These are phyloP conservation scores for Cryptococcus hybrid DNA, from an alignment of 1,284 basidiomycete genomes.

Conservation along the genomic window DNA sequence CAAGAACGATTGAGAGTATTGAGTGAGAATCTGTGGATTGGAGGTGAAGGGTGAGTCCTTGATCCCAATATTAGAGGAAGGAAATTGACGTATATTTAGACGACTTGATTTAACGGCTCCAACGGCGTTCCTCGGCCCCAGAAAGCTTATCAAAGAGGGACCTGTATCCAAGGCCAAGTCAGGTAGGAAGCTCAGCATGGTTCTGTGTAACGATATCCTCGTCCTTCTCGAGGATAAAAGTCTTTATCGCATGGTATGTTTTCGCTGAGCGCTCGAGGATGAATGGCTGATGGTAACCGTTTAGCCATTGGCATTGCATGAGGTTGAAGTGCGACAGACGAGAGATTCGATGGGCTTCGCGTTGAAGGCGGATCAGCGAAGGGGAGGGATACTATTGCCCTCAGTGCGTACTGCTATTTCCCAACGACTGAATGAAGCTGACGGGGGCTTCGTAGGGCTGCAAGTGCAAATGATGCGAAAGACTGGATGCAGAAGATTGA, in stretches of 20 bases:
- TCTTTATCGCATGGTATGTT: slow-evolving; percentile 75
- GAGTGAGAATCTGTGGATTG: slow-evolving; percentile 78
- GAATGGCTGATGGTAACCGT: slow-evolving; percentile 55
- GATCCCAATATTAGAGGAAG: background rate
- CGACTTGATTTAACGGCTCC: slow-evolving; percentile 86
- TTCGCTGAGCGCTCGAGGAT: slow-evolving; percentile 58
- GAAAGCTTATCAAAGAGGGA: slow-evolving; percentile 77
- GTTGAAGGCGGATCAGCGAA: slow-evolving; percentile 62
- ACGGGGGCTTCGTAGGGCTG: slow-evolving; percentile 49
- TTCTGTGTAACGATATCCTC: slow-evolving; percentile 76
- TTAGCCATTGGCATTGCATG: slow-evolving; percentile 47
- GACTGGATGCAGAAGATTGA: slow-evolving; percentile 61
- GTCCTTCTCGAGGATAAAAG: slow-evolving; percentile 71
- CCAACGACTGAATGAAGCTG: background rate
- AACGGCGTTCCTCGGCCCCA: slow-evolving; percentile 72
- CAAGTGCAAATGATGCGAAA: slow-evolving; percentile 64
- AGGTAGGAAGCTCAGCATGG: slow-evolving; percentile 70
- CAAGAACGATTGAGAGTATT: slow-evolving; percentile 67
- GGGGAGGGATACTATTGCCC: slow-evolving; percentile 66
- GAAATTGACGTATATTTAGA: slow-evolving; percentile 47
- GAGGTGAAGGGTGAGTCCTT: slow-evolving; percentile 64
- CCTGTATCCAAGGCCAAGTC: slow-evolving; percentile 76
- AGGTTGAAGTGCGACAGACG: slow-evolving; percentile 52
- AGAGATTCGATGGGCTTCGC: slow-evolving; percentile 61
- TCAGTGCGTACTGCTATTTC: slow-evolving; percentile 45